These are phyloP conservation scores for Nicotiana rustica DNA, from an alignment of 305 asterid species.

Conservation along the genomic window DNA sequence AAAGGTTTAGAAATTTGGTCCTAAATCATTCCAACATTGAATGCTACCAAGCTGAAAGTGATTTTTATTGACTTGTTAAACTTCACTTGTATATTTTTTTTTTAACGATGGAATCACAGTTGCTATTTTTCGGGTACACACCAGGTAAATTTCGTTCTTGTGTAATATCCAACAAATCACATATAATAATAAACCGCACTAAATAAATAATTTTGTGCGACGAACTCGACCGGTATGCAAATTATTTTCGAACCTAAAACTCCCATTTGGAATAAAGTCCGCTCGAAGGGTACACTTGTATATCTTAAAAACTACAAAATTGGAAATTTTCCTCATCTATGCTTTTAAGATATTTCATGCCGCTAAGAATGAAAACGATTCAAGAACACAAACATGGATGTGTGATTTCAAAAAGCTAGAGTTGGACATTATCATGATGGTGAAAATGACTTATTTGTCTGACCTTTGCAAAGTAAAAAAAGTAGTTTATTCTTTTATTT, in stretches of 20 bases:
- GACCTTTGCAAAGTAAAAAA: not conserved
- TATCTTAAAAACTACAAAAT: not conserved
- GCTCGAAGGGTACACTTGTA: not conserved
- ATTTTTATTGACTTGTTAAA: not conserved
- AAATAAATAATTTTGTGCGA: too few relatives aligned
- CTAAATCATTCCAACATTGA: not conserved
- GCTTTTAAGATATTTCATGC: constrained; percentile 9
- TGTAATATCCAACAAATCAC: too few relatives aligned
- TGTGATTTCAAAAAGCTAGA: not conserved
- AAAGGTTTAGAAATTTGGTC: not conserved
- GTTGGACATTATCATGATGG: not conserved
- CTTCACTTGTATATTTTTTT: too few relatives aligned
- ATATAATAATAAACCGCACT: too few relatives aligned
- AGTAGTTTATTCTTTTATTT: not conserved
- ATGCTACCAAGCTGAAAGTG: constrained; percentile 19
- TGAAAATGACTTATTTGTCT: constrained; percentile 26
- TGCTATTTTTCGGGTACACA: too few relatives aligned
- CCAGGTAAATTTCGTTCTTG: too few relatives aligned
- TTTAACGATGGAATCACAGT: too few relatives aligned
- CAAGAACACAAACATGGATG: not conserved
- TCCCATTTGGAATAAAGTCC: too few relatives aligned
- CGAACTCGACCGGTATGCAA: too few relatives aligned
- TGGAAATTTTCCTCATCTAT: not conserved
- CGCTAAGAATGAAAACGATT: not conserved
- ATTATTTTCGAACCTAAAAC: too few relatives aligned